A percentile compares a stretch with the other conserved stretches of the same genome.
phyloP scores from a whole-genome alignment of 2,329 filamentous ascomycete genomes.

The Beauveria australis region DNA sequence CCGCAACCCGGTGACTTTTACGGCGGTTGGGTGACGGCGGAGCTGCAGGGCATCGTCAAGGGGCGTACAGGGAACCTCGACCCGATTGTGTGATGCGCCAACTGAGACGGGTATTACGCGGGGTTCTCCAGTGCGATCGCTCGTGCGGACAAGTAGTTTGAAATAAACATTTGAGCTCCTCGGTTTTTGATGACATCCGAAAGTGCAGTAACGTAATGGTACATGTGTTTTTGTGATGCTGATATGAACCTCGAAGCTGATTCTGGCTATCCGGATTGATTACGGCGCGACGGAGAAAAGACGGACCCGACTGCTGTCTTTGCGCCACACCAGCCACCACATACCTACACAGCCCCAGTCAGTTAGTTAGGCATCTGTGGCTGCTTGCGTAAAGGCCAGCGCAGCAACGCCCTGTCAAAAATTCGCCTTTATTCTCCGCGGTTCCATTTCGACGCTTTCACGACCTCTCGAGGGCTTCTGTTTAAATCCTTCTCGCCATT shows the following conservation, averaged over 20 bases:
- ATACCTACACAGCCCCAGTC: not conserved
- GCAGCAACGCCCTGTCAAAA: conserved; percentile 6
- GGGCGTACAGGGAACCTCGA: conserved; percentile 32
- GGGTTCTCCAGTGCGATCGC: no score
- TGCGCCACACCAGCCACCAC: not conserved
- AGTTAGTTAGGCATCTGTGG: not conserved
- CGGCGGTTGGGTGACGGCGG: conserved; percentile 55
- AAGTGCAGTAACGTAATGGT: no score
- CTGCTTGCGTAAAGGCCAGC: conserved; percentile 8
- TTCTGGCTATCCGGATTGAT: not conserved
- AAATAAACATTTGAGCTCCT: no score
- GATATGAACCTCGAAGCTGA: not conserved
- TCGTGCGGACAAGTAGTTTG: no score
- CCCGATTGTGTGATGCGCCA: conserved; percentile 21
- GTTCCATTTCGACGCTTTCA: conserved; percentile 2
- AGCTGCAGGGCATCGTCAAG: conserved; percentile 46
- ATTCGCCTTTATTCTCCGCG: conserved; percentile 9
- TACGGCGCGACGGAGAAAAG: not conserved
- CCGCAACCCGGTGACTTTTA: conserved; percentile 56
- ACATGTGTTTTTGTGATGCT: not conserved
- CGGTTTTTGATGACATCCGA: no score
- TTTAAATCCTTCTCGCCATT: not conserved
- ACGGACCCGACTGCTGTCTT: not conserved
- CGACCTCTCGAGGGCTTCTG: not conserved
- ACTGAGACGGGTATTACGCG: no score